Base-by-base conservation (phyloP, 352 stramenopile genomes). In the Phytophthora foliorum region DNA sequence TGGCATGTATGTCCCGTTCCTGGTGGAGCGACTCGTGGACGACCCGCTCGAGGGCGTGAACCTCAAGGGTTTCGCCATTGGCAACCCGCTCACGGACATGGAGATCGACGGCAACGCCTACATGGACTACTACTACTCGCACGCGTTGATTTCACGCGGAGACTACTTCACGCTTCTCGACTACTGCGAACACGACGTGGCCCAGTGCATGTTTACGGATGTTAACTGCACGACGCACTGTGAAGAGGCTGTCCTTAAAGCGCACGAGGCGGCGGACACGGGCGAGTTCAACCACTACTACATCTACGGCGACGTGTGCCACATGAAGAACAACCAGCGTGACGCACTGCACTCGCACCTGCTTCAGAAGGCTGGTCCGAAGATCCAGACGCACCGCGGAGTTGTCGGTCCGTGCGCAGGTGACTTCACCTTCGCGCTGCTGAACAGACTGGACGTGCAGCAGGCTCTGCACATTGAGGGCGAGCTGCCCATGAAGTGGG, bases 1-100 rank as follows among this genome's bases (percentile, higher is more conserved):
- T 29, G 91, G 91, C 13, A 84, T 96, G 57, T 97, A 98, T 77
- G 86, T 97, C 41, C 90, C 90, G 29, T 94, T 79, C 64, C 62
- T 97, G 9, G 88, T 92, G 13, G 65, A 91, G 50, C 58, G 74
- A 58, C 71, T 97, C 17, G 65, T 95, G 17, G 67, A 81, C 24
- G 66, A 79, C 42, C 82, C 83, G 5, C 39, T 90, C 10, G 50
- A 72, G 4, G 74, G 64, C 14, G 75, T 91, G 29, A 79, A 81
- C 29, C 63, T 93, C n/a, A 73, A 85, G 50, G 86, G 86, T 17
- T 82, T 94, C 53, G 82, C 84, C 7, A 90, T 94, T 60, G 86
- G 86, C 16, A 94, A 94, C 67, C 82, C 84, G 5, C 76, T 92
- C 19, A 93, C 85, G 22, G 83, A 92, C 65, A 84, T 81, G 59